phyloP scores from a whole-genome alignment of 768 basidiomycete species.

The Termitomyces sp. region DNA sequence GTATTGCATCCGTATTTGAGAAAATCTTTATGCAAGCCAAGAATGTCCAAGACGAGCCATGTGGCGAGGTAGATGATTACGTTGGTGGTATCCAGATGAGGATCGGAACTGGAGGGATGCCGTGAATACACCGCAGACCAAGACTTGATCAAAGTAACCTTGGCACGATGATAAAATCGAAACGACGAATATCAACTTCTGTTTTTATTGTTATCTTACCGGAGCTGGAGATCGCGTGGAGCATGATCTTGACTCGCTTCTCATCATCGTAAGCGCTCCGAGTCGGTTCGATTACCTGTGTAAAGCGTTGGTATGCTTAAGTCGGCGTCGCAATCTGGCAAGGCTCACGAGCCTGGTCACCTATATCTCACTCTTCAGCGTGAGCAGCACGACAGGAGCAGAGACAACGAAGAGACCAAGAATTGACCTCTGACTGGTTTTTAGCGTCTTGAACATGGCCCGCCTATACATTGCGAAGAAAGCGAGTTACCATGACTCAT shows the following conservation, averaged over 20 bases:
- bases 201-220: neutral
- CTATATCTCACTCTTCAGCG: no score
- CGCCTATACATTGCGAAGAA: neutral
- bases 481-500: no score
- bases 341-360: no score
- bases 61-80: neutral
- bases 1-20: slow-evolving; percentile 23
- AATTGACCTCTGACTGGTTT: neutral
- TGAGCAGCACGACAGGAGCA: slow-evolving; percentile 1
- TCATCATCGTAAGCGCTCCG: neutral
- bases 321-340: neutral
- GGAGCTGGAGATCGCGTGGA: neutral
- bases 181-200: slow-evolving; percentile 6
- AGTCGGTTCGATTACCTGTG: no score
- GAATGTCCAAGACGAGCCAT: slow-evolving; percentile 25
- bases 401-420: neutral
- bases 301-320: neutral
- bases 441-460: neutral
- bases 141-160: slow-evolving; percentile 2
- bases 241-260: neutral
- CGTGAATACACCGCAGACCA: neutral
- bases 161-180: slow-evolving; percentile 9
- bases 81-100: neutral
- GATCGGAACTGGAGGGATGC: neutral
- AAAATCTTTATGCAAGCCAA: slow-evolving; percentile 28